Evolutionary conservation across 495 filamentous ascomycete species (phyloP), one percentile per base, ranked within the genome.

Genomic region (Talaromyces adpressus): DNA sequence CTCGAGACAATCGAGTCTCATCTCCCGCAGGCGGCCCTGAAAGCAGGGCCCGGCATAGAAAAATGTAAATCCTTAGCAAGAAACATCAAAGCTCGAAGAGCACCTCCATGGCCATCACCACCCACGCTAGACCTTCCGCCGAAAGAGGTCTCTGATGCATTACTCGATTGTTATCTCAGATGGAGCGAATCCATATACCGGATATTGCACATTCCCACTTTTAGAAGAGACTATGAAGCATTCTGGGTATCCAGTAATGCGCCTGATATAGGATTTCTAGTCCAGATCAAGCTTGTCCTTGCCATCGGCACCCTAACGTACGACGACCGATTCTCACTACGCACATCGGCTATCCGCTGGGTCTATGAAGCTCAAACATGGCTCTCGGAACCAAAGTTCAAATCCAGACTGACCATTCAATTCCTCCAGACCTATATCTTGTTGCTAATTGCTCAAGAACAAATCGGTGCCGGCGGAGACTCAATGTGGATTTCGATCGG

Each of bases 401-500:
- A 85, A 62, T 69, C 76, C 14, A 70, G 79, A 7, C 64, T 85
- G 0, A 68, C 69, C 25, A 72, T 85, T 8, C 68, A 65, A 4
- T 73, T 73, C 2, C 51, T 86, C 0, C 84, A 85, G 63, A 75
- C 78, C 1, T 71, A 77, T 23, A 79, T 82, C 41, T 68, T 87
- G 4, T 66, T 77, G 0, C 67, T 85, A 6, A 61, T 86, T 12
- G 79, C 82, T 3, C 76, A 81, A 14, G 76, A 84, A 65, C 64
- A 73, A 12, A 70, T 77, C 39, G 73, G 72, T 2, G 71, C 85
- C n/a, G 77, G 77, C 2, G 75, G 72, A 4, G 80, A 82, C 5
- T 69, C 81, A 51, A 73, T 79, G 59, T 90, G 86, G 86, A 79
- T 84, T 18, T 76, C 81, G 1, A 77, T 79, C 4, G 87, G 87